phyloP scores from a whole-genome alignment of 2,329 filamentous ascomycete species.

The Beauveria australis region DNA sequence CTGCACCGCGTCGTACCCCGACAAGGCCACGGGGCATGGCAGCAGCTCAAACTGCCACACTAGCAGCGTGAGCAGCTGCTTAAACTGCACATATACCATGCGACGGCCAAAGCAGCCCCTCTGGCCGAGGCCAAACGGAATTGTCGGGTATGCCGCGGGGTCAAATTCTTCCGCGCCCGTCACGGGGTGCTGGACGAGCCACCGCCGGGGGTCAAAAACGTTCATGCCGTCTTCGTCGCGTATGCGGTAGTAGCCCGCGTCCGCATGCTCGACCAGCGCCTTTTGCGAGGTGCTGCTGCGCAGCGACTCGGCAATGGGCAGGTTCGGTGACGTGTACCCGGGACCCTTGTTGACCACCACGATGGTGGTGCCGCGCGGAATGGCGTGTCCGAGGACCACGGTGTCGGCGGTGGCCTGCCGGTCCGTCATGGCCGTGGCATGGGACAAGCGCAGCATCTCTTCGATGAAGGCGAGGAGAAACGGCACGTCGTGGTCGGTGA shows the following conservation, averaged over 20 bases:
- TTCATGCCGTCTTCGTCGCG: conserved; percentile 5
- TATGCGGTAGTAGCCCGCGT: conserved; percentile 4
- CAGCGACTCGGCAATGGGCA: background rate
- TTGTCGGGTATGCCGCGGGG: background rate
- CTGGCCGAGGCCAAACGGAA: conserved; percentile 5
- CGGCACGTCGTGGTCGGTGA: conserved; percentile 15
- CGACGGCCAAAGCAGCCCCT: conserved; percentile 4
- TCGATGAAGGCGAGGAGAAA: conserved; percentile 26
- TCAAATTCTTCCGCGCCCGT: conserved; percentile 2
- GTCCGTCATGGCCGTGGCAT: conserved; percentile 18
- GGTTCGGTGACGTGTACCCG: conserved; percentile 13
- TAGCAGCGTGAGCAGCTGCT: conserved; percentile 6
- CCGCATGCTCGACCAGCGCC: background rate
- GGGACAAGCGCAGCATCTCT: conserved; percentile 22
- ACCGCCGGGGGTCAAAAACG: conserved; percentile 11
- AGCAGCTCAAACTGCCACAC: conserved; percentile 8
- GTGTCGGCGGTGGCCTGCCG: conserved; percentile 20
- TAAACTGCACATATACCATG: conserved; percentile 7
- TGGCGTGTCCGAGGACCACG: conserved; percentile 18
- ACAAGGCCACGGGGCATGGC: background rate
- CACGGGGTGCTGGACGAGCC: conserved; percentile 2
- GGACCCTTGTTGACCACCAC: conserved; percentile 17
- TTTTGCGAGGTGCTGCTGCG: conserved; percentile 5
- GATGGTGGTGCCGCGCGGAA: conserved; percentile 22
- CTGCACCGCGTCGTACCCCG: conserved; percentile 3